A percentile compares a stretch with the other conserved stretches of the same genome.
These are phyloP conservation scores for Daedaleopsis sinensis DNA, from an alignment of 768 basidiomycete species.

Conservation along the genomic window DNA sequence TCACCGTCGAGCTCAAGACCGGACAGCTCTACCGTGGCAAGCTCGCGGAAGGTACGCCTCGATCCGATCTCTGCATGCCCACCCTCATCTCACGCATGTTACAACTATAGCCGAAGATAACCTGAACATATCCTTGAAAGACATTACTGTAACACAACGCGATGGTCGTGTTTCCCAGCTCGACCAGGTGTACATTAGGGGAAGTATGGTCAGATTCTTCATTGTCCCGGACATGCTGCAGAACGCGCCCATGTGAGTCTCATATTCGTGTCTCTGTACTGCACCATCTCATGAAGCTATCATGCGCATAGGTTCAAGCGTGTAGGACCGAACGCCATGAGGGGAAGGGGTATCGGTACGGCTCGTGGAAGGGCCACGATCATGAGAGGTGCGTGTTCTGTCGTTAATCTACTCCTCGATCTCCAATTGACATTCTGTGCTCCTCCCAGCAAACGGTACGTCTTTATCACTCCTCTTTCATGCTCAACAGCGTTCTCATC, in stretches of 20 bases:
- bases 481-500: conserved; percentile 5
- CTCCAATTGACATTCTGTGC: conserved; percentile 21
- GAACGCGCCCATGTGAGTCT: conserved; percentile 94
- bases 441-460: conserved; percentile 74
- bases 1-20: conserved; percentile 98
- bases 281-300: neutral
- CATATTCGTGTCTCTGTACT: conserved; percentile 8
- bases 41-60: conserved; percentile 84
- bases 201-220: conserved; percentile 98
- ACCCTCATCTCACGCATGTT: neutral
- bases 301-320: conserved; percentile 88
- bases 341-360: conserved; percentile 98
- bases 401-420: neutral
- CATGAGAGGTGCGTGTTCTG: conserved; percentile 79
- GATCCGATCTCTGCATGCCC: neutral
- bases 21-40: conserved; percentile 97
- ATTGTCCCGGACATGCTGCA: conserved; percentile 99
- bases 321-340: conserved; percentile 97
- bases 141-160: conserved; percentile 96
- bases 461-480: neutral
- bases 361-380: conserved; percentile 98
- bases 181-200: conserved; percentile 98
- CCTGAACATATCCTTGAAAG: conserved; percentile 92
- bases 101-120: conserved; percentile 86
- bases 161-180: conserved; percentile 99